Evolutionary conservation across 768 basidiomycete species (phyloP), one percentile per base, ranked within the genome.

Genomic region (Hygrocybe coccinea): DNA sequence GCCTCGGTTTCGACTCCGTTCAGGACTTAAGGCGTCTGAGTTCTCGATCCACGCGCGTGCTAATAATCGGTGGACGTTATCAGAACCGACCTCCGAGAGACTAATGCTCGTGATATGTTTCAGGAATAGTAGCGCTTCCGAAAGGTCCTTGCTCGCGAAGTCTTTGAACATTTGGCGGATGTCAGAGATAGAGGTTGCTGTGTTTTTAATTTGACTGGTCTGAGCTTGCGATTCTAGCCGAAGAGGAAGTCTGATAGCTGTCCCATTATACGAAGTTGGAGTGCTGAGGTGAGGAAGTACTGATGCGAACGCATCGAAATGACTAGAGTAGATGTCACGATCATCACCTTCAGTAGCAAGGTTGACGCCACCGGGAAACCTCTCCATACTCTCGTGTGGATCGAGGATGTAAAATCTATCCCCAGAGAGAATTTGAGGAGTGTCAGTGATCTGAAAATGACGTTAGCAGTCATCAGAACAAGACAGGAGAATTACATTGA

Each of bases 231-330:
- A 11, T 25, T 29, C 10, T 0, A 56, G 60, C 8, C 81, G 71
- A 11, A 82, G 63, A 0, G 81, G 79, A 17, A 81, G 73, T 1
- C 81, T 72, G 38, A 81, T 73, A 44, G 77, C 60, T 1, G 80
- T 73, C 0, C 79, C 78, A 3, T 60, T 38, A 59, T 77, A 73
- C 6, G 29, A 3, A 29, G 29, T 29, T 29, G 29, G 29, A 8
- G 29, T 29, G 29, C 29, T 29, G 29, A 29, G 29, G 29, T 29
- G 29, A 29, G 29, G 29, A 29, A 29, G 29, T 29, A 29, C 29
- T 29, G 29, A 3, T 29, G 29, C 29, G 29, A 29, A 29, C 29
- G 29, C 29, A 29, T 29, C 29, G 29, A 29, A 29, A 29, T 29
- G 29, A 8, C 29, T 29, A 8, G 4, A 29, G 29, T 29, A 29